Conservation (phyloP, 495 filamentous ascomycete genomes). For the Talaromyces liani region DNA sequence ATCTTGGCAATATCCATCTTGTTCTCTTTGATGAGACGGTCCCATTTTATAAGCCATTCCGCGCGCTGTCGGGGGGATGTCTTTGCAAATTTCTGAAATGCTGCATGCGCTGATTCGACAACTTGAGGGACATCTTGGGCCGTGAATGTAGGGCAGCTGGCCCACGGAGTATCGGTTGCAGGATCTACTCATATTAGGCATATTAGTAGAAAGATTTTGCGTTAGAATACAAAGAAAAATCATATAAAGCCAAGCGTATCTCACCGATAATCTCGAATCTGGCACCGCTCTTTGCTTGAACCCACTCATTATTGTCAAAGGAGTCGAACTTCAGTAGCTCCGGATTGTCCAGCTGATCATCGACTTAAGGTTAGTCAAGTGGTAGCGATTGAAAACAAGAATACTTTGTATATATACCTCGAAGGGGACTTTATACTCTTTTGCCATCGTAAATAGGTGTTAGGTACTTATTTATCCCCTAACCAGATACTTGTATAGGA, state of each 20-base stretch:
- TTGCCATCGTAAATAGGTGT: conserved; percentile 17
- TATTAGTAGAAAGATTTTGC: neutral
- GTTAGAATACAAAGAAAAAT: neutral
- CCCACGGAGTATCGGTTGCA: conserved; percentile 56
- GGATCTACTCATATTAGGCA: conserved; percentile 40
- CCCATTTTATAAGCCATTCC: conserved; percentile 16
- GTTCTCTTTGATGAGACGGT: conserved; percentile 26
- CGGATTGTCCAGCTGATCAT: conserved; percentile 47
- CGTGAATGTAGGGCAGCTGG: conserved; percentile 53
- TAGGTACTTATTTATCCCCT: neutral
- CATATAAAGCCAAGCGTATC: neutral
- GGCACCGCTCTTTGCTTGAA: conserved; percentile 52
- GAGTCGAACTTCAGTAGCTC: conserved; percentile 52
- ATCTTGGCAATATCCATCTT: conserved; percentile 39
- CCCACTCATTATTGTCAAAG: conserved; percentile 55
- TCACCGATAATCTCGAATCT: conserved; percentile 60
- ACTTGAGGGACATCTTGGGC: conserved; percentile 55
- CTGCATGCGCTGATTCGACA: conserved; percentile 49
- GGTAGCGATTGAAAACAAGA: neutral
- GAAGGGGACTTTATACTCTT: conserved; percentile 32
- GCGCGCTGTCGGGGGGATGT: conserved; percentile 26
- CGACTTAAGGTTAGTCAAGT: neutral
- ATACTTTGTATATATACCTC: conserved; percentile 21
- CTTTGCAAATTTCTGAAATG: conserved; percentile 56
- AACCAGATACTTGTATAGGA: neutral